Evolutionary conservation across 345 rosid species (phyloP).

Genomic region (Brassica carinata): DNA sequence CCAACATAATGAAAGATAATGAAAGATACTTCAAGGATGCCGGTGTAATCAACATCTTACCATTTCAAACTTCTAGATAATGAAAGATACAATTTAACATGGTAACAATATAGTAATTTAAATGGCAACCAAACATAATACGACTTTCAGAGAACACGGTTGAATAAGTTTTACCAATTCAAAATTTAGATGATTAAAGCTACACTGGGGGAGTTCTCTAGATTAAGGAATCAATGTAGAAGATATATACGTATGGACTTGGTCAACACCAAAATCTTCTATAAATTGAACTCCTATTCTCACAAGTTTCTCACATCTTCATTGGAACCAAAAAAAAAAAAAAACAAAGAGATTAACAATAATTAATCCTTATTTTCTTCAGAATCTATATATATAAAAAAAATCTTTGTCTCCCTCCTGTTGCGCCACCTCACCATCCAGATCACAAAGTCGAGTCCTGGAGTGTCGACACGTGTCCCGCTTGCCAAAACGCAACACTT

Average conservation of each 20-base stretch:
- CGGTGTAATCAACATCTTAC: slow-evolving; percentile 9
- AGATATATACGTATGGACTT: background rate
- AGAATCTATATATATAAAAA: background rate
- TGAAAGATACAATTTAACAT: slow-evolving; percentile 1
- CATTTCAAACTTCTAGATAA: slow-evolving; percentile 11
- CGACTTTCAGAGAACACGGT: background rate
- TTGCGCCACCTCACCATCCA: too few species aligned
- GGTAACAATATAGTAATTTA: background rate
- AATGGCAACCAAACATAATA: background rate
- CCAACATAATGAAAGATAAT: background rate
- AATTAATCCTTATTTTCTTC: background rate
- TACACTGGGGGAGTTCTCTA: background rate
- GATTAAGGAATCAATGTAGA: background rate
- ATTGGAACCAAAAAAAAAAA: background rate
- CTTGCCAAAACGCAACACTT: too few species aligned
- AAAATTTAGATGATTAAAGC: background rate
- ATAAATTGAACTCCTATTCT: slow-evolving; percentile 1
- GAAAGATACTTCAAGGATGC: background rate
- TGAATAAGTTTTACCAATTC: slow-evolving; percentile 1
- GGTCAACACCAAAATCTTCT: slow-evolving; percentile 10
- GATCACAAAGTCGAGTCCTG: too few species aligned
- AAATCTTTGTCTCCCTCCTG: too few species aligned
- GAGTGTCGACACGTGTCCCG: too few species aligned
- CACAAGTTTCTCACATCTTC: slow-evolving; percentile 11
- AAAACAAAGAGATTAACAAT: background rate